Percentiles rank a stretch among this genome's conserved stretches.
phyloP scores from a whole-genome alignment of 2,329 filamentous ascomycete genomes.

The Biscogniauxia marginata region DNA sequence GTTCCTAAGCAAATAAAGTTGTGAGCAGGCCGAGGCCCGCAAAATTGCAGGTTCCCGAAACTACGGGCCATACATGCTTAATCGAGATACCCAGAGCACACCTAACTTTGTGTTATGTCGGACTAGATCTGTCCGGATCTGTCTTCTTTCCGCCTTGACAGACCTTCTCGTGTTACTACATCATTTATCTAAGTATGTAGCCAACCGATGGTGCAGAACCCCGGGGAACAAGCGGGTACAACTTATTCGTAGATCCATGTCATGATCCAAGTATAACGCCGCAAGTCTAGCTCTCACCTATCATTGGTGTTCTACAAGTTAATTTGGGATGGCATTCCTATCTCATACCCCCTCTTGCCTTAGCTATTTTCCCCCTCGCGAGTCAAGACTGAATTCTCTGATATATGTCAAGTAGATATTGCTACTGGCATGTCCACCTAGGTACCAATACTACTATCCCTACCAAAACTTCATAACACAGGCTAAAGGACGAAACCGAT shows the following conservation, averaged over 20 bases:
- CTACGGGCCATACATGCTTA: neutral
- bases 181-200: neutral
- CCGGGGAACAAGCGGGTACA: neutral
- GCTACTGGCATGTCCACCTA: no score
- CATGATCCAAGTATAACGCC: neutral
- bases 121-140: slow-evolving; percentile 2
- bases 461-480: no score
- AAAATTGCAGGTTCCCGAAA: slow-evolving; percentile 1
- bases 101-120: neutral
- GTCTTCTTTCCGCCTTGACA: neutral
- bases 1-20: neutral
- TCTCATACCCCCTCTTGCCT: neutral
- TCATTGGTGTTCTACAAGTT: neutral
- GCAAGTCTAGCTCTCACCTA: neutral
- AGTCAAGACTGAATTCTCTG: neutral
- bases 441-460: no score
- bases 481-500: no score
- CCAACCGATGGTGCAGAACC: neutral
- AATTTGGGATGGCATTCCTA: neutral
- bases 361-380: neutral
- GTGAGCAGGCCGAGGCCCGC: neutral
- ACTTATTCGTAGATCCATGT: neutral
- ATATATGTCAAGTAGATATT: neutral
- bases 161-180: neutral
- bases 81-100: neutral